These are phyloP conservation scores for Phytopythium mirpurense DNA, from an alignment of 352 stramenopile species.

Conservation along the genomic window DNA sequence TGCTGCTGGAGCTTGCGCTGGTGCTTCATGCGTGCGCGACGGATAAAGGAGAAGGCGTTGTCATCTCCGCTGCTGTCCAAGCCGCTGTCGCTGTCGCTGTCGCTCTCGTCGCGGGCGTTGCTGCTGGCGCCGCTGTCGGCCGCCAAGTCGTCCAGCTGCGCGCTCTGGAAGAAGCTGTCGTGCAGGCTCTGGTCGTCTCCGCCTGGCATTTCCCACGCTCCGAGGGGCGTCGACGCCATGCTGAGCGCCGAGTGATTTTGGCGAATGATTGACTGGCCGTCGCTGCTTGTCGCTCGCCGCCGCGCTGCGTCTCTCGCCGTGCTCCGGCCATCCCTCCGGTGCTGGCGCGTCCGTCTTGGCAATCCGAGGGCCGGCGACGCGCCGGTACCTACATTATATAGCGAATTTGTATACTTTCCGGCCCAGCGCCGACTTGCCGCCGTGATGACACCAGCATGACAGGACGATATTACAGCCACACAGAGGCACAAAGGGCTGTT, in stretches of 20 bases:
- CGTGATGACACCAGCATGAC: constrained; percentile 3
- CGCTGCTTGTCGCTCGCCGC: not conserved
- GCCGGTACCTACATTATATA: constrained; percentile 8
- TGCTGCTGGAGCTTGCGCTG: too few relatives aligned
- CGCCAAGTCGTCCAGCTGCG: not conserved
- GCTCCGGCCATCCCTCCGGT: not conserved
- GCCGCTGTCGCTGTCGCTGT: not conserved
- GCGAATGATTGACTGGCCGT: not conserved
- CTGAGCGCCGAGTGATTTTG: not conserved
- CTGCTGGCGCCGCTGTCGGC: not conserved
- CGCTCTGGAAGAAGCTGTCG: constrained; percentile 2
- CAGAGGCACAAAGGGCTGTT: too few relatives aligned
- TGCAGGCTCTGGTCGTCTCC: constrained; percentile 4
- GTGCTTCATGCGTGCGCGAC: not conserved
- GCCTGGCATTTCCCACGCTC: not conserved
- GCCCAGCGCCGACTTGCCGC: not conserved
- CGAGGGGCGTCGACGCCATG: not conserved
- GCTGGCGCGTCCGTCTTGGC: not conserved
- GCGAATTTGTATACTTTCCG: constrained; percentile 4
- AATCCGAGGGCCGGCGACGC: not conserved
- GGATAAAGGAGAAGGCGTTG: constrained; percentile 1
- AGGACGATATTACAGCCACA: too few relatives aligned
- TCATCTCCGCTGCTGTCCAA: not conserved
- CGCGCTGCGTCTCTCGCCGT: not conserved
- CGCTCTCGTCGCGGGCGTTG: not conserved